Evolutionary conservation across 306 rosid genomes (phyloP), one percentile per base, ranked within the genome.

Genomic region (Pterocarpus santalinus): DNA sequence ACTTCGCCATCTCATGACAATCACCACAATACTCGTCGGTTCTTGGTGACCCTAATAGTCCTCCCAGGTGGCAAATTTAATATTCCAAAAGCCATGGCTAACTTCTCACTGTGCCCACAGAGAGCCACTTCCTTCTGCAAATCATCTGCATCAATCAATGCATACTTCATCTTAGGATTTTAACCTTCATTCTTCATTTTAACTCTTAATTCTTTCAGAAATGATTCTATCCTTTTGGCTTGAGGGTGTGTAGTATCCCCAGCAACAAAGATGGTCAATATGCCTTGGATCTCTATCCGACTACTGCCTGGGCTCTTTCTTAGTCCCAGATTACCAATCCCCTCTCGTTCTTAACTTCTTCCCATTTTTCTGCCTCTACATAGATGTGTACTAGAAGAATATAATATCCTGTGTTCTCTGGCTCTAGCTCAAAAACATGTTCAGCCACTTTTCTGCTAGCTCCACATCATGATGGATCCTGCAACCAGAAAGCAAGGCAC

Each of bases 341-440:
- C 86, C 83, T 83, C 83, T 30, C 94, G 30, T 67, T 86, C 53
- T 86, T 85, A 52, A 86, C 88, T 72, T 88, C 91, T 86, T 90
- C 94, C 97, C 97, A 91, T 76, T 90, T 89, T 56, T 91, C 91
- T 57, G 91, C 92, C 84, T 88, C 94, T 15, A 92, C 96, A 80
- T 91, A 91, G 49, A 91, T 85, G 81, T 89, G 89, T 0, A 92
- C 87, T 70, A 91, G 83, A 81, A 91, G 93, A 64, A 89, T 85
- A 81, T 89, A 91, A 58, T 89, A 91, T 61, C 94, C 90, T 2
- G 96, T 88, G 86, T 90, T 91, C 47, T 91, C 90, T 6, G 96
- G 97, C 84, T 89, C 97, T 35, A 89, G 87, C 74, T 86, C 83
- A 69, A 91, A 91, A 85, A 89, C 90, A 72, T 12, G 85, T 80